Evolutionary conservation across 179 eudicot species (phyloP), one percentile per base, ranked within the genome.

Genomic region (Sideroxylon spinosum): DNA sequence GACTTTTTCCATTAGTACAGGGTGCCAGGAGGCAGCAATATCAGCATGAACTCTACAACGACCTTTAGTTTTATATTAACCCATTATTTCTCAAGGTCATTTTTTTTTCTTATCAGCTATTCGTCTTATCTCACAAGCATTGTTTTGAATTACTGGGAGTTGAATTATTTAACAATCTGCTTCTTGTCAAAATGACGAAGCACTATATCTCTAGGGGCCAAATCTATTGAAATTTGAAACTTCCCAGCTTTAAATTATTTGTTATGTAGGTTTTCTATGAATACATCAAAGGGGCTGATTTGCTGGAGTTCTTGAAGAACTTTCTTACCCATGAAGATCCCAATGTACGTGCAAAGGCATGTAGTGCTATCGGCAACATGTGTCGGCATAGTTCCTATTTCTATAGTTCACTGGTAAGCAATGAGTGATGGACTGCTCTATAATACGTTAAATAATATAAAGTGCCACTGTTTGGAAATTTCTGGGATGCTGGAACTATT

Each of bases 331-430:
- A 86, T 81, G 93, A 90, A 88, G 97, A 96, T 87, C 88, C 95
- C 46, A 90, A 90, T 78, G 66, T 96, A 73, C 97, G 99, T 65
- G 91, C 93, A 64, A 94, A 91, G 86, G 83, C 97, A 50, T 96
- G 98, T 88, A 94, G 97, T 83, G 98, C 97, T 71, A 29, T 96
- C 73, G 99, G 99, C 75, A 94, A 96, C 79, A 90, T 94, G 99
- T 94, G 98, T 80, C 93, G 98, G 73, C 97, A 96, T 80, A 91
- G 90, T 90, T 90, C 95, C 76, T 94, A 90, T 85, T 96, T 96
- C 82, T 96, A 96, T 65, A 86, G 86, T 78, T 79, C 85, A 81
- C 79, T 96, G 93, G 99, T 92, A 81, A 78, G 88, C 83, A 63
- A 44, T 10, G 72, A n/a, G 52, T 32, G 59, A 44, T 69, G 60